A percentile compares a stretch with the other conserved stretches of the same genome.
phyloP scores from a whole-genome alignment of 2,329 filamentous ascomycete species.

The Sphaerulina vaccinii region DNA sequence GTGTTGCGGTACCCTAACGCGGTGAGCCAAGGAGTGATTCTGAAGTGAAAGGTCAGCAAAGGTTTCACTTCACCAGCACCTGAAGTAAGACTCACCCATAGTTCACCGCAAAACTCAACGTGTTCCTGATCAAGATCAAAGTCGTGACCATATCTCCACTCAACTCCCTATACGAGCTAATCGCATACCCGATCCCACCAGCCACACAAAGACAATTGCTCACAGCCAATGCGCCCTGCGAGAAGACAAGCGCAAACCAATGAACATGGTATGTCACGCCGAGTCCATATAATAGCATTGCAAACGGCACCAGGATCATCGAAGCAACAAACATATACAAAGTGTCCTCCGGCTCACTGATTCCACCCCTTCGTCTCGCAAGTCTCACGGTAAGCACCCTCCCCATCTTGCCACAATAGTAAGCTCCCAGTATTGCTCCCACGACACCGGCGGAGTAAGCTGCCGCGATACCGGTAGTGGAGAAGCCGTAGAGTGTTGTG shows the following conservation, averaged over 20 bases:
- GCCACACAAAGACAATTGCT: slow-evolving; percentile 44
- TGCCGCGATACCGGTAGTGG: slow-evolving; percentile 40
- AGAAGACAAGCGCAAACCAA: slow-evolving; percentile 48
- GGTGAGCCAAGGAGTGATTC: slow-evolving; percentile 23
- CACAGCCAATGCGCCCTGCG: slow-evolving; percentile 48
- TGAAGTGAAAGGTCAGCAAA: neutral
- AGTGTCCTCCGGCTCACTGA: slow-evolving; percentile 43
- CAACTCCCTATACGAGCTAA: slow-evolving; percentile 47
- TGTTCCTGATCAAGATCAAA: slow-evolving; percentile 50
- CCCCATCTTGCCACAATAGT: slow-evolving; percentile 39
- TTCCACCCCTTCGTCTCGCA: slow-evolving; percentile 40
- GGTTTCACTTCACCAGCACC: neutral
- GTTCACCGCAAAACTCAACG: slow-evolving; percentile 47
- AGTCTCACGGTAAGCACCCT: slow-evolving; percentile 35
- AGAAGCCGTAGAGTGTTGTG: slow-evolving; percentile 38
- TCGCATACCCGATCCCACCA: slow-evolving; percentile 44
- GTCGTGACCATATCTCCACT: slow-evolving; percentile 47
- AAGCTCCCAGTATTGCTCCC: slow-evolving; percentile 38
- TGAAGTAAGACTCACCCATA: slow-evolving; percentile 42
- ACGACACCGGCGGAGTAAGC: slow-evolving; percentile 39
- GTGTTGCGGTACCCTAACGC: slow-evolving; percentile 23
- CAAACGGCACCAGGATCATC: slow-evolving; percentile 41
- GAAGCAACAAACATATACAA: slow-evolving; percentile 39
- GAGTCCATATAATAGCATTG: slow-evolving; percentile 48
- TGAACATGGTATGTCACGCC: slow-evolving; percentile 48